phyloP scores from a whole-genome alignment of 352 stramenopile genomes.

The Albugo laibachii region DNA sequence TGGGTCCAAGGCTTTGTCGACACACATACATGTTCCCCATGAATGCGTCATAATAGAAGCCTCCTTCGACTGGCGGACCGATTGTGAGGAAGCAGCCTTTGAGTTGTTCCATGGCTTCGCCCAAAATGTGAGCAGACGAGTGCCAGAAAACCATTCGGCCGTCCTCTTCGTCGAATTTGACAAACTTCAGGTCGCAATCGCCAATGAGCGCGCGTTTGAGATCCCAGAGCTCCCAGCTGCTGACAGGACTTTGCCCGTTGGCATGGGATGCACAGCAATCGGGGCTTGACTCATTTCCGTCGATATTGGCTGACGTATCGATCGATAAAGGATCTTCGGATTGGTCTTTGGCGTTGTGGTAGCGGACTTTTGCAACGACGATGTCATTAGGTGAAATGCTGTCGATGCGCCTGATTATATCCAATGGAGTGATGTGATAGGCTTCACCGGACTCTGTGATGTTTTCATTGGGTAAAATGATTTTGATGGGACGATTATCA shows the following conservation, averaged over 20 bases:
- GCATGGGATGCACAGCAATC: constrained; percentile 25
- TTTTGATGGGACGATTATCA: constrained; percentile 79
- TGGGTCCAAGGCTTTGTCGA: neutral
- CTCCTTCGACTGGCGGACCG: constrained; percentile 87
- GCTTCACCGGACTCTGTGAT: constrained; percentile 73
- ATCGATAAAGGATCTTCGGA: constrained; percentile 45
- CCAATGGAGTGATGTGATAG: constrained; percentile 92
- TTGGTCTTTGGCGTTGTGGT: constrained; percentile 16
- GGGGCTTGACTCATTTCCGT: constrained; percentile 38
- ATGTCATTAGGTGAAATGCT: constrained; percentile 87
- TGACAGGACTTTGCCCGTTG: constrained; percentile 8
- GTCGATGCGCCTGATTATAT: constrained; percentile 89
- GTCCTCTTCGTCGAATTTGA: constrained; percentile 97
- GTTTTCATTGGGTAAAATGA: constrained; percentile 94
- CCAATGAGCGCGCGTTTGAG: constrained; percentile 93
- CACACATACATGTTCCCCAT: constrained; percentile 77
- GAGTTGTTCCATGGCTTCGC: constrained; percentile 90
- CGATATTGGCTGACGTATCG: constrained; percentile 71
- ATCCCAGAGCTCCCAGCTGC: constrained; percentile 84
- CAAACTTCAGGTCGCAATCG: constrained; percentile 88
- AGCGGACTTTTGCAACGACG: constrained; percentile 86
- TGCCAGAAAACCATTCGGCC: constrained; percentile 96
- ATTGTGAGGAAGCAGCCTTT: constrained; percentile 95
- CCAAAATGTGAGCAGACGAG: constrained; percentile 93
- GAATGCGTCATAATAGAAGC: constrained; percentile 99